Base-by-base conservation (phyloP, 2,329 filamentous ascomycete genomes). In the Aureobasidium sp. region DNA sequence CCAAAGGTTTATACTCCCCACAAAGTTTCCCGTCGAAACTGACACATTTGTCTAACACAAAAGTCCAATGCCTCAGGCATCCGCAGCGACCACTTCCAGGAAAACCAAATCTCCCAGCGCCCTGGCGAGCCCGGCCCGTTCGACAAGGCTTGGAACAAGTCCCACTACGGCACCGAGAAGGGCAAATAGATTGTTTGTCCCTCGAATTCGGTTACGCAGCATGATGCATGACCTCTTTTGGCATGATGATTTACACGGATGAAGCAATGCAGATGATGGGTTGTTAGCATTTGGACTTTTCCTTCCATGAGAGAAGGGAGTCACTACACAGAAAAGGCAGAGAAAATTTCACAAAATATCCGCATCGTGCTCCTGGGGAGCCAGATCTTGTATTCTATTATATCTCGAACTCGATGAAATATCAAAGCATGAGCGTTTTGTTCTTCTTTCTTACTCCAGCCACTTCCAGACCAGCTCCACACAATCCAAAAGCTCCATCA, bases 111-210 rank as follows among this genome's bases (percentile, higher is more conserved):
- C 8, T 66, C 68, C 19, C 71, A 73, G 60, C 70, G 62, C 17
- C 55, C 57, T 13, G 61, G 63, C 27, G 57, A 64, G 57, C 51
- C 65, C 37, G 64, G 64, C 23, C 58, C 65, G 1, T 57, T 68
- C 23, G 68, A 65, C 33, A 68, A 69, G 63, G 65, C 64, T 7
- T 71, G 68, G 64, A 68, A 68, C 51, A 63, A 70, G 61, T 60
- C 69, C 5, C 67, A 69, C 42, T 70, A 70, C 58, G 72, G 70
- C 49, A 67, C 69, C 37, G 64, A 69, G 61, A 71, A 69, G 65
- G 70, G 71, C 47, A 73, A 72, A 65, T 73, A 65, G 58, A 60
- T 29, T 21, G 49, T 38, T 49, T n/a, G n/a, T 8, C n/a, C 23
- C 1, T 13, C 29, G 8, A 7, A 17, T 25, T 23, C 8, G 5